These are phyloP conservation scores for Trichoderma gracile DNA, from an alignment of 2,329 filamentous ascomycete genomes.

Conservation along the genomic window DNA sequence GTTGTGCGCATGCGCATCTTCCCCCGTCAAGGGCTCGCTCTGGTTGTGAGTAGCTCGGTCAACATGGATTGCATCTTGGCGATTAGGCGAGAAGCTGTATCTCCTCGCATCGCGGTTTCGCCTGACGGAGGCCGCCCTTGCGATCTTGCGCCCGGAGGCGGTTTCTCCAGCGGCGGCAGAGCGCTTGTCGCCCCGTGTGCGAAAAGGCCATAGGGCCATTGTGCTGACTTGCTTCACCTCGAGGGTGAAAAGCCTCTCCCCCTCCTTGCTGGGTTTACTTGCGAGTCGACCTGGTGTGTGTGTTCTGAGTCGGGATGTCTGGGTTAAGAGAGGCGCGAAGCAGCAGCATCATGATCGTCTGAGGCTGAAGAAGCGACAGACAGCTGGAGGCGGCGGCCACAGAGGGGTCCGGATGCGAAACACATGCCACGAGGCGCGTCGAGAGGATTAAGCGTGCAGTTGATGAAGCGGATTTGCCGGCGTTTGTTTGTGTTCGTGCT, in stretches of 20 bases:
- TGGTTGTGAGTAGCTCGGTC: slow-evolving; percentile 30
- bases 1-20: slow-evolving; percentile 27
- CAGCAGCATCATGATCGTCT: slow-evolving; percentile 27
- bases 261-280: slow-evolving; percentile 12
- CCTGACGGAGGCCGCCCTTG: slow-evolving; percentile 38
- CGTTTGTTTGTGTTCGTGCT: neutral
- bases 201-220: slow-evolving; percentile 85
- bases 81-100: slow-evolving; percentile 65
- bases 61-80: slow-evolving; percentile 55
- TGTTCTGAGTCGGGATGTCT: slow-evolving; percentile 25
- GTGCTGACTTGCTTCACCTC: slow-evolving; percentile 32
- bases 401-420: slow-evolving; percentile 21
- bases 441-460: slow-evolving; percentile 2
- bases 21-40: slow-evolving; percentile 22
- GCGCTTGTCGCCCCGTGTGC: slow-evolving; percentile 67
- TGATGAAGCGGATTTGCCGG: slow-evolving; percentile 5
- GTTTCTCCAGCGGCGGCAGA: slow-evolving; percentile 55
- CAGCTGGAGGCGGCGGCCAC: slow-evolving; percentile 15
- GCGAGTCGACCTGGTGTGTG: slow-evolving; percentile 34
- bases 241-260: slow-evolving; percentile 31
- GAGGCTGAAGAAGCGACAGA: slow-evolving; percentile 12
- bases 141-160: slow-evolving; percentile 40
- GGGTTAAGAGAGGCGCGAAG: slow-evolving; percentile 20
- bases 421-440: slow-evolving; percentile 26
- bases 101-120: slow-evolving; percentile 44